These are phyloP conservation scores for Mucor piriformis DNA, from an alignment of 371 early-diverging fungal species.

Conservation along the genomic window DNA sequence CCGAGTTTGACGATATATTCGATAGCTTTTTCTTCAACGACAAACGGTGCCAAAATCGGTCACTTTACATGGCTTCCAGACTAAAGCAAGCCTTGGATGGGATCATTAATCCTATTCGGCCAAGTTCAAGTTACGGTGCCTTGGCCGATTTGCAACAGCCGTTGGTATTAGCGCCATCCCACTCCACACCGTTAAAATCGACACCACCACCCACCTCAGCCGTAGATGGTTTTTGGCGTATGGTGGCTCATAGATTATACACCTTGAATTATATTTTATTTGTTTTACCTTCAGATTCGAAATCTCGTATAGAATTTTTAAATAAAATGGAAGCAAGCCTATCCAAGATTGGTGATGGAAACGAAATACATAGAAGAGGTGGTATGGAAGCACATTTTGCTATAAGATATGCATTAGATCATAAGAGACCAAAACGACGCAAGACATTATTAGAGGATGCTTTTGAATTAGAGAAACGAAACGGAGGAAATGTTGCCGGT, in stretches of 20 bases:
- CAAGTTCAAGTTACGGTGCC: conserved; percentile 15
- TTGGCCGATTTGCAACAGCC: conserved; percentile 11
- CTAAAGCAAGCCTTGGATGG: conserved; percentile 39
- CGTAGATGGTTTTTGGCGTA: conserved; percentile 37
- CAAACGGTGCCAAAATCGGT: conserved; percentile 50
- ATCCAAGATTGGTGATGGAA: conserved; percentile 28
- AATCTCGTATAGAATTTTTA: conserved; percentile 33
- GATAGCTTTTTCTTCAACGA: conserved; percentile 52
- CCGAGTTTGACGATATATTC: conserved; percentile 46
- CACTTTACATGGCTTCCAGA: conserved; percentile 49
- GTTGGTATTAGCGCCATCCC: conserved; percentile 10
- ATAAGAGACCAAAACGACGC: conserved; percentile 17
- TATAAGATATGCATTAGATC: conserved; percentile 43
- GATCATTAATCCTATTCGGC: conserved; percentile 18
- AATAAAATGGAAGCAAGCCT: conserved; percentile 27
- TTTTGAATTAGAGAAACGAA: conserved; percentile 32
- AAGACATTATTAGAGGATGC: conserved; percentile 32
- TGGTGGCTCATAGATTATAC: conserved; percentile 45
- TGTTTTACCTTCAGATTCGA: conserved; percentile 41
- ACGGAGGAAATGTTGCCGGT: conserved; percentile 26
- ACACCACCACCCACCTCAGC: not conserved
- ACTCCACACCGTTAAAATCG: conserved; percentile 13
- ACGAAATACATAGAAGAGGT: conserved; percentile 34
- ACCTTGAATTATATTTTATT: conserved; percentile 49
- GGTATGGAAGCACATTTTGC: conserved; percentile 51